Evolutionary conservation across 345 rosid genomes (phyloP).

Genomic region (Microthlaspi erraticum): DNA sequence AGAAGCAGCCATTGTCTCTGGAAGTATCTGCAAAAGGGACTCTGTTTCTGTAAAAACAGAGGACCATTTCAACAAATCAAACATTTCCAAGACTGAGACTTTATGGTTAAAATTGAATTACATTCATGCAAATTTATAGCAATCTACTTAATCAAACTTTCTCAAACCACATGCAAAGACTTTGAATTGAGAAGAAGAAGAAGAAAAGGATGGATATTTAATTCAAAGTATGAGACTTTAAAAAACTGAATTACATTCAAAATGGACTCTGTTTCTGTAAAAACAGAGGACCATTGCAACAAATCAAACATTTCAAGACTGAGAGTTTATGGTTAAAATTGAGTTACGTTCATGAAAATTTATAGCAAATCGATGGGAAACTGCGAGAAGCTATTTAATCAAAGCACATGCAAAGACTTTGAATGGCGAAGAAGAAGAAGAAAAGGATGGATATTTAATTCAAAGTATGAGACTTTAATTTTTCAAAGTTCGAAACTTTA

Average conservation of each 20-base stretch:
- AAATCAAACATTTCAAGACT: background rate
- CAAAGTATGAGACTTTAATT: background rate
- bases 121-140: background rate
- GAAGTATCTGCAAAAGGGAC: constrained; percentile 43
- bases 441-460: background rate
- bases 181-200: background rate
- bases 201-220: constrained; percentile 1
- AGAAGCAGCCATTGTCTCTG: constrained; percentile 40
- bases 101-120: too few relatives aligned
- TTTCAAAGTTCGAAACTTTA: background rate
- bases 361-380: background rate
- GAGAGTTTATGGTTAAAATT: too few relatives aligned
- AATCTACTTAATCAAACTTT: background rate
- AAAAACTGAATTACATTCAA: too few relatives aligned
- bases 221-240: background rate
- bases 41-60: constrained; percentile 39
- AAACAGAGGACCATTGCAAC: constrained; percentile 1
- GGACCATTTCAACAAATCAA: constrained; percentile 1
- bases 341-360: background rate
- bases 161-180: constrained; percentile 18
- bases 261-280: constrained; percentile 46
- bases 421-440: background rate
- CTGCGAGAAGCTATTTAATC: background rate
- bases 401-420: constrained; percentile 10
- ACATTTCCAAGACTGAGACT: background rate